A percentile compares a stretch with the other conserved stretches of the same genome.
phyloP scores from a whole-genome alignment of 2,329 filamentous ascomycete genomes.

The Graphilbum sp. region DNA sequence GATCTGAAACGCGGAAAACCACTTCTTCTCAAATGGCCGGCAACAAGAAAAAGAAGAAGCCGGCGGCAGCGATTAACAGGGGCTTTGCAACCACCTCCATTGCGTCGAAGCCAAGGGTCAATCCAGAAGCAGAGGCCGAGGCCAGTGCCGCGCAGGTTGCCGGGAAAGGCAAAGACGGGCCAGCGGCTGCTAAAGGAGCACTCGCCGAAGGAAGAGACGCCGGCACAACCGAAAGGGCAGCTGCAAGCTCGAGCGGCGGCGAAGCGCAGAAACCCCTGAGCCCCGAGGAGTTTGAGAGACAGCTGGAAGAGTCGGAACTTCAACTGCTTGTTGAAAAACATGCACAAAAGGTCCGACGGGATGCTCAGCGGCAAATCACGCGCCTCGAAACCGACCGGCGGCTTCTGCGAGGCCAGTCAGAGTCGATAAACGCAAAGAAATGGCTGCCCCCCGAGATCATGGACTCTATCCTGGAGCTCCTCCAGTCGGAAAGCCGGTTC shows the following conservation, averaged over 20 bases:
- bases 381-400: constrained; percentile 76
- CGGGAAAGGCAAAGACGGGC: constrained; percentile 6
- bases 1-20: not conserved
- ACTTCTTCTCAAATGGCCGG: constrained; percentile 41
- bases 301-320: constrained; percentile 79
- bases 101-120: constrained; percentile 62
- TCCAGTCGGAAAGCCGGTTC: constrained; percentile 47
- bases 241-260: constrained; percentile 1
- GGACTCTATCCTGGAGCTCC: constrained; percentile 59
- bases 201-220: not conserved
- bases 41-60: constrained; percentile 85
- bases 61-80: constrained; percentile 68
- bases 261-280: constrained; percentile 37
- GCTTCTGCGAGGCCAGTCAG: constrained; percentile 63
- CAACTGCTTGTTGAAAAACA: constrained; percentile 78
- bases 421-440: constrained; percentile 52
- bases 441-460: constrained; percentile 72
- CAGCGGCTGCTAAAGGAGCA: constrained; percentile 1
- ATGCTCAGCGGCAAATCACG: constrained; percentile 58
- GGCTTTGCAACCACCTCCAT: constrained; percentile 91
- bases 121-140: constrained; percentile 20
- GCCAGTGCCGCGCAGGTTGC: constrained; percentile 1
- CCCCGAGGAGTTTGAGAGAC: constrained; percentile 77
- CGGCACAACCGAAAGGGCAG: not conserved
- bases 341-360: constrained; percentile 60